These are phyloP conservation scores for Pseudocercospora crystallina DNA, from an alignment of 2,329 filamentous ascomycete species.

Conservation along the genomic window DNA sequence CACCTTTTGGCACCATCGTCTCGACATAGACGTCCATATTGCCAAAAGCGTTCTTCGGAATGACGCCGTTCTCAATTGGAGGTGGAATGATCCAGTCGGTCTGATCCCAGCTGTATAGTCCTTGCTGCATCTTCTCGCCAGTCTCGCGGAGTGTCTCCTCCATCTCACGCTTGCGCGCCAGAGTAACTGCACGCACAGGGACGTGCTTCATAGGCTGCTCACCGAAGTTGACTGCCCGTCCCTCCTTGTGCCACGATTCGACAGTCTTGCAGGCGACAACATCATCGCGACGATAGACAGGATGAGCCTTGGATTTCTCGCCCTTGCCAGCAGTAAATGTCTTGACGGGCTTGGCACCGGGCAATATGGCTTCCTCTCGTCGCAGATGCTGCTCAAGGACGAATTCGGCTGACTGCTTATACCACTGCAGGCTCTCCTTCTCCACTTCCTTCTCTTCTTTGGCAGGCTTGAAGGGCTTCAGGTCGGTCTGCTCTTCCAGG, in stretches of 20 bases:
- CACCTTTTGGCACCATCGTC: conserved; percentile 86
- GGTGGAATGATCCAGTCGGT: conserved; percentile 96
- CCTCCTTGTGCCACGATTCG: conserved; percentile 98
- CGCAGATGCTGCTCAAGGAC: conserved; percentile 83
- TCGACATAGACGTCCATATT: conserved; percentile 96
- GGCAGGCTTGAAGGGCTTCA: conserved; percentile 67
- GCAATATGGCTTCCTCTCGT: conserved; percentile 82
- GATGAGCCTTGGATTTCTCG: conserved; percentile 70
- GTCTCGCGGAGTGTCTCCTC: conserved; percentile 78
- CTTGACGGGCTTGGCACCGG: conserved; percentile 67
- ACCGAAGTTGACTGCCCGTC: conserved; percentile 69
- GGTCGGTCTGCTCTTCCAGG: conserved; percentile 73
- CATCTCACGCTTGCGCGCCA: conserved; percentile 82
- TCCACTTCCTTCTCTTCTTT: conserved; percentile 51
- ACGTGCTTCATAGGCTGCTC: conserved; percentile 80
- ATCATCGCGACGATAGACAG: conserved; percentile 77
- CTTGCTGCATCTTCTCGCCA: conserved; percentile 82
- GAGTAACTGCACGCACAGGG: conserved; percentile 85
- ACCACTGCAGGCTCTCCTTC: conserved; percentile 72
- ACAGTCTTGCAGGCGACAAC: conserved; percentile 83
- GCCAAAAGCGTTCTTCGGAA: conserved; percentile 91
- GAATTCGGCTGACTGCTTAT: conserved; percentile 82
- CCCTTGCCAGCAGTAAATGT: conserved; percentile 75
- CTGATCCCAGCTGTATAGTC: conserved; percentile 78
- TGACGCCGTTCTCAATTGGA: conserved; percentile 72